Evolutionary conservation across 2,329 filamentous ascomycete genomes (phyloP), one percentile per base, ranked within the genome.

Genomic region (Clonostachys sp.): DNA sequence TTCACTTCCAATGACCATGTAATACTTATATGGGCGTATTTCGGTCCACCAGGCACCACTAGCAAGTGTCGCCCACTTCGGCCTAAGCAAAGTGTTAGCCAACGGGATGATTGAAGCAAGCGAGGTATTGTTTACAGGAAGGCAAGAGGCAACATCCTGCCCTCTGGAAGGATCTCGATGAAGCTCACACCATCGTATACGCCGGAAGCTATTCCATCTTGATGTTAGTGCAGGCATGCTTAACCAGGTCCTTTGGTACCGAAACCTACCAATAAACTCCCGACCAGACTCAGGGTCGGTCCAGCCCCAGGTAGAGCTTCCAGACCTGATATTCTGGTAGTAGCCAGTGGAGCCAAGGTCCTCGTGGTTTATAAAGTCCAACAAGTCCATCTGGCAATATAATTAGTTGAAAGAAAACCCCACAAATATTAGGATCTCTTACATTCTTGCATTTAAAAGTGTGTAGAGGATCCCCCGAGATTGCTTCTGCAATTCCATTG

Each of bases 321-420:
- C 64, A 41, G 51, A 50, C 45, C 47, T 51, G 41, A 45, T 48
- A 43, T 48, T 45, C 42, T 47, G 46, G 48, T 55, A 49, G 12
- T 54, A 57, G n/a, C 53, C 56, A 48, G 54, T 50, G 51, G 72
- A 75, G 10, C 76, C 77, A 6, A 80, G 67, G 42, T 73, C 68
- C 8, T 71, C 66, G 54, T 81, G 77, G 43, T 68, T 71, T 48
- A 74, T 64, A 60, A 81, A 80, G 58, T 78, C 73, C 55, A 77
- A 73, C 13, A 78, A 65, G 51, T 80, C 76, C 36, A 77, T 67
- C 44, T 49, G 9, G n/a, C 24, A 17, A 9, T 17, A 13, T 16
- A 8, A 1, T 16, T 44, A 12, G 34, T 18, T 44, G 5, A 13
- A 24, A 8, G 12, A 12, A 42, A 17, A 3, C 13, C 6, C 6